Base-by-base conservation (phyloP, 1,139 yeast species). In the Hansenula anomala region DNA sequence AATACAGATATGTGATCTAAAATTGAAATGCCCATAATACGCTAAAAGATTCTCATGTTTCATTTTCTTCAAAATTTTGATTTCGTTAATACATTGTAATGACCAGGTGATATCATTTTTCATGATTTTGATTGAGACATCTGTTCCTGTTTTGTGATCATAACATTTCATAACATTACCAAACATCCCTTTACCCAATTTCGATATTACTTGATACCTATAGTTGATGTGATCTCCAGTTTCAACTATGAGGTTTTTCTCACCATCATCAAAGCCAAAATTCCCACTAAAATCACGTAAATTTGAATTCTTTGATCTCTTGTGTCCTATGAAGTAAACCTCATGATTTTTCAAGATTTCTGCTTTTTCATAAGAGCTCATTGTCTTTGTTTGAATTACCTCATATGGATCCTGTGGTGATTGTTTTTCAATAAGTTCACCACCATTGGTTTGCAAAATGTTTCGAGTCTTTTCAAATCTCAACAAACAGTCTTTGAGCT, bases 1-100 rank as follows among this genome's bases (percentile, higher is more conserved):
- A 34, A 88, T 84, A 58, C 95, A 87, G 66, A 87, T 74, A 58
- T 88, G 96, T 25, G 88, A 82, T 42, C 96, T 66, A 58, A 87
- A 87, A 51, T 78, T 78, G 62, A 88, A 87, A 59, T 85, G 90
- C 37, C 81, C 84, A 33, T 67, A 60, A 54, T 82, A 84, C 19
- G 71, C 61, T 30, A 87, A 58, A 16, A 84, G 64, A 33, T 75
- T 71, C 36, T 62, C 58, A n/a, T 52, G 49, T 3, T 58, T 53
- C 32, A 86, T 59, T 23, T 65, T 61, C 46, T 76, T 78, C 36
- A 88, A 61, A 56, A 85, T 71, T 49, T 81, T 82, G 23, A 88
- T 85, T 55, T 87, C 96, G 44, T 80, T 75, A 25, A 83, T 73
- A 0, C 95, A 90, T 60, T 87, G 95, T 41, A 83, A 61, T 3